Percentiles rank a stretch among this genome's conserved stretches.
These are phyloP conservation scores for Phascolomyces articulosus DNA, from an alignment of 371 early-diverging fungal genomes.

Conservation along the genomic window DNA sequence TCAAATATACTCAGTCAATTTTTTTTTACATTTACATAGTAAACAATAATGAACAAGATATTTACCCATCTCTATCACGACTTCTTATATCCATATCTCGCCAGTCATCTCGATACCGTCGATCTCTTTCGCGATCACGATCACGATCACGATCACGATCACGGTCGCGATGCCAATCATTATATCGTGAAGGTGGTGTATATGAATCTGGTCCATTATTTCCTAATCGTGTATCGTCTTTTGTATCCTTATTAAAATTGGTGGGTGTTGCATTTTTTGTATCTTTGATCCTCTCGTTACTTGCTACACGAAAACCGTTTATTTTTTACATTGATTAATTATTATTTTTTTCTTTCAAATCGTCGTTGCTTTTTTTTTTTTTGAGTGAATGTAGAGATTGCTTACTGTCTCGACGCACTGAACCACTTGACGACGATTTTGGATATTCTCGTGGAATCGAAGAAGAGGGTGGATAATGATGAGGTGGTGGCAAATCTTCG, in stretches of 20 bases:
- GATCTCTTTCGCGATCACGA: slow-evolving; percentile 47
- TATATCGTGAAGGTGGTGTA: slow-evolving; percentile 19
- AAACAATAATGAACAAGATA: no score
- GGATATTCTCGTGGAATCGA: slow-evolving; percentile 40
- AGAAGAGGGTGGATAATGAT: slow-evolving; percentile 34
- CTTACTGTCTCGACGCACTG: slow-evolving; percentile 36
- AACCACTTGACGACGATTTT: slow-evolving; percentile 19
- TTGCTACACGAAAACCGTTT: slow-evolving; percentile 4
- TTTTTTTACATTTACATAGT: no score
- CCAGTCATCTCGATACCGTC: slow-evolving; percentile 49
- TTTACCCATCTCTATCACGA: slow-evolving; percentile 30
- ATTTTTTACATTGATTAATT: not conserved
- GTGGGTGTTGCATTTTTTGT: slow-evolving; percentile 10
- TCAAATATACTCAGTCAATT: no score
- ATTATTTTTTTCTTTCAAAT: not conserved
- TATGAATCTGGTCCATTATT: slow-evolving; percentile 12
- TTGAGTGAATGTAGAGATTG: not conserved
- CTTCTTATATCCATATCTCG: slow-evolving; percentile 42
- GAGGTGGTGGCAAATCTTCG: slow-evolving; percentile 40
- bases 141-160: slow-evolving; percentile 55
- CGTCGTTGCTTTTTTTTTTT: not conserved
- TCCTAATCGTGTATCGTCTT: not conserved
- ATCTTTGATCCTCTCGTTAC: slow-evolving; percentile 13
- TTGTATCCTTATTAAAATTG: slow-evolving; percentile 6
- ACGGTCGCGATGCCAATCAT: slow-evolving; percentile 23